These are phyloP conservation scores for Nadsonia commutata DNA, from an alignment of 1,139 yeast species.

Conservation along the genomic window DNA sequence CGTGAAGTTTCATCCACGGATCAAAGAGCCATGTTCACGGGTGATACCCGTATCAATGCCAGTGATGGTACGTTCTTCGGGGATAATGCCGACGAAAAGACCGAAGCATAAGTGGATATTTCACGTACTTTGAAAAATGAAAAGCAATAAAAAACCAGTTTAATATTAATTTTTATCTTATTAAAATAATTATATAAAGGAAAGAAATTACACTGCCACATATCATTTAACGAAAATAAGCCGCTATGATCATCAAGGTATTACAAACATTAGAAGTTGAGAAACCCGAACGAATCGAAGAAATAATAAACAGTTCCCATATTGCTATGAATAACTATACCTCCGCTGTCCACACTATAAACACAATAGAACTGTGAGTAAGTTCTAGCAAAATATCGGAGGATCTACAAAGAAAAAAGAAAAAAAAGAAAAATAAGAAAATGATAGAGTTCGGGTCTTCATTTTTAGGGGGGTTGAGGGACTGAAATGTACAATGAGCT, in stretches of 20 bases:
- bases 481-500: too few relatives aligned
- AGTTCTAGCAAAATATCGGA: constrained; percentile 47
- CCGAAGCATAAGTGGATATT: constrained; percentile 42
- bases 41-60: constrained; percentile 84
- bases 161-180: neutral
- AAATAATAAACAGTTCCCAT: neutral
- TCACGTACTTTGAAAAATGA: constrained; percentile 59
- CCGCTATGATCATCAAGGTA: neutral
- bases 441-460: too few relatives aligned
- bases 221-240: neutral
- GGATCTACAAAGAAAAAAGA: constrained; percentile 10
- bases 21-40: constrained; percentile 74
- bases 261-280: neutral
- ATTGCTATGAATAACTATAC: constrained; percentile 22
- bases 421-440: constrained; percentile 4
- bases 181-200: neutral
- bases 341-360: constrained; percentile 66
- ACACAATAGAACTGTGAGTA: constrained; percentile 25
- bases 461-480: too few relatives aligned
- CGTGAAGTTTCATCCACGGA: constrained; percentile 46
- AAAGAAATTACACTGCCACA: constrained; percentile 1
- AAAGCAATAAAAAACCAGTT: constrained; percentile 18
- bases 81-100: constrained; percentile 77
- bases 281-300: neutral
- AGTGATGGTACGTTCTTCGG: constrained; percentile 98